phyloP scores from a whole-genome alignment of 129 eudicot species.

The Flaveria brownii region DNA sequence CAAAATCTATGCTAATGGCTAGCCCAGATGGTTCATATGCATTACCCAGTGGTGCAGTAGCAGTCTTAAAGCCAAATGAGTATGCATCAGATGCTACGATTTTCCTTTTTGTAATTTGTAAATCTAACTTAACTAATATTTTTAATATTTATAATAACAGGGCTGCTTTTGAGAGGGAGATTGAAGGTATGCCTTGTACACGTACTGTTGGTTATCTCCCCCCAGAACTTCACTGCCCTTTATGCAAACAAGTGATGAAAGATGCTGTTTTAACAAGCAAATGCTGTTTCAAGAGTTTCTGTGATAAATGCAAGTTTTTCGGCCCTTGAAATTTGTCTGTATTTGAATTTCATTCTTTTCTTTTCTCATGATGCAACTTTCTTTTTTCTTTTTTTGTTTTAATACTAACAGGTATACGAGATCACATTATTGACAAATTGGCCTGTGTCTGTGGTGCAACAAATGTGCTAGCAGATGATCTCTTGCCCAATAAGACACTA shows the following conservation, averaged over 20 bases:
- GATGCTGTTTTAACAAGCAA: slow-evolving; percentile 98
- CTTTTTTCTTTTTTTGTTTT: neutral
- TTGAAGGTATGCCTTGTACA: slow-evolving; percentile 91
- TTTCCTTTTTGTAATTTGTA: neutral
- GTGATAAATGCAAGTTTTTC: slow-evolving; percentile 81
- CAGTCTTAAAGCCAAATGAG: slow-evolving; percentile 96
- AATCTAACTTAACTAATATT: no score
- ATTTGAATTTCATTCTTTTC: neutral
- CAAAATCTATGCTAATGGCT: slow-evolving; percentile 94
- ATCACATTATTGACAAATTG: slow-evolving; percentile 73
- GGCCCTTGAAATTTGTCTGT: slow-evolving; percentile 1
- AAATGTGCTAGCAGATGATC: slow-evolving; percentile 87
- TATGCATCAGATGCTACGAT: slow-evolving; percentile 21
- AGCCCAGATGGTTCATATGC: slow-evolving; percentile 97
- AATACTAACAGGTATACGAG: slow-evolving; percentile 72
- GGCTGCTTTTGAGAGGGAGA: slow-evolving; percentile 98
- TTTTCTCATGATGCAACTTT: neutral
- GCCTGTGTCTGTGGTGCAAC: slow-evolving; percentile 90
- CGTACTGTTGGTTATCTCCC: slow-evolving; percentile 91
- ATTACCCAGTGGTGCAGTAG: slow-evolving; percentile 85
- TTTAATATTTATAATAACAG: slow-evolving; percentile 30
- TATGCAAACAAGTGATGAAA: slow-evolving; percentile 90
- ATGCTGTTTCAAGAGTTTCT: slow-evolving; percentile 88
- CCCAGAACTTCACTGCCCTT: slow-evolving; percentile 86
- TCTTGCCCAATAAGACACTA: slow-evolving; percentile 83